Evolutionary conservation across 192 early-diverging fungal species (phyloP).

Genomic region (Mortierella antarctica): DNA sequence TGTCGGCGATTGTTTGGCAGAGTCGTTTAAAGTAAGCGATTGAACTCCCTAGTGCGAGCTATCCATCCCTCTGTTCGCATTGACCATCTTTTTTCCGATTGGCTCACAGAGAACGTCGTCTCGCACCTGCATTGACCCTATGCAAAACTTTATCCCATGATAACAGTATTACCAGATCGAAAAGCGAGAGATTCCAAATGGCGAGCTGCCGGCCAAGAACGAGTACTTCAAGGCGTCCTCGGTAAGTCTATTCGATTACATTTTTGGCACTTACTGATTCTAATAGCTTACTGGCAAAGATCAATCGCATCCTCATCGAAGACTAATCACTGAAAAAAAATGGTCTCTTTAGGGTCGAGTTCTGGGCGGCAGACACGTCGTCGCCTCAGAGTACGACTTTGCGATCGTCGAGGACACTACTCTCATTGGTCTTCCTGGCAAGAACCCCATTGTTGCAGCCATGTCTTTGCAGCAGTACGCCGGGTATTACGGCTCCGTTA

Average conservation of each 20-base stretch:
- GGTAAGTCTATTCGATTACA: not conserved
- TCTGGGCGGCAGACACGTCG: conserved; percentile 14
- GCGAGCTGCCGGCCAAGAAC: conserved; percentile 7
- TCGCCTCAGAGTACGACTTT: conserved; percentile 15
- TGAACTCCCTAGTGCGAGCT: not conserved
- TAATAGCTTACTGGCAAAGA: no score
- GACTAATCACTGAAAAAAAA: no score
- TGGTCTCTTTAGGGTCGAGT: conserved; percentile 2
- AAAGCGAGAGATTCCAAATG: not conserved
- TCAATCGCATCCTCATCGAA: no score
- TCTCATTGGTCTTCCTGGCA: not conserved
- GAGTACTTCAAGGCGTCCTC: not conserved
- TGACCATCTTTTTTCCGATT: not conserved
- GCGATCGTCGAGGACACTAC: conserved; percentile 28
- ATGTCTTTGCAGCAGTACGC: not conserved
- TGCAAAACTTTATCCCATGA: no score
- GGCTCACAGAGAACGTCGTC: not conserved
- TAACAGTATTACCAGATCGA: not conserved
- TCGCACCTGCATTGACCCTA: not conserved
- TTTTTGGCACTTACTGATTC: not conserved
- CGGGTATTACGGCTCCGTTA: conserved; percentile 15
- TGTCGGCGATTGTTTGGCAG: not conserved
- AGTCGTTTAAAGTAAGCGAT: conserved; percentile 14
- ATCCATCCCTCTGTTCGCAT: not conserved
- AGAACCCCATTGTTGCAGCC: conserved; percentile 19